Evolutionary conservation across 305 asterid genomes (phyloP).

Genomic region (Solanum hybrid): DNA sequence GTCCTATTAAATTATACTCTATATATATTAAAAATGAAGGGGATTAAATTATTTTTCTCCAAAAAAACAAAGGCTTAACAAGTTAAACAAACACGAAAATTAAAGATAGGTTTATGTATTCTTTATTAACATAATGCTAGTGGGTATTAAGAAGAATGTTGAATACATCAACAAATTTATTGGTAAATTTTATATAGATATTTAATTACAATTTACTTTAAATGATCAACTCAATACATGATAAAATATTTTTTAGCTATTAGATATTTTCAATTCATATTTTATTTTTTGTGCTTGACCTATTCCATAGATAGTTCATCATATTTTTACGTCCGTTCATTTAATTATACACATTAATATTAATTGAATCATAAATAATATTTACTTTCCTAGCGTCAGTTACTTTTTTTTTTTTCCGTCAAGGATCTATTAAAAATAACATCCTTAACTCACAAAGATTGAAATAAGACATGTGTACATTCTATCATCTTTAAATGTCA

Average conservation of each 20-base stretch:
- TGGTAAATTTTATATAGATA: background rate
- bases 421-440: background rate
- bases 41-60: background rate
- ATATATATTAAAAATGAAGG: background rate
- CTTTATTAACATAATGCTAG: background rate
- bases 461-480: background rate
- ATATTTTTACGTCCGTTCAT: background rate
- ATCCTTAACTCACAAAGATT: background rate
- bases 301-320: background rate
- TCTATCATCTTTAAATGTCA: background rate
- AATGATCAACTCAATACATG: background rate
- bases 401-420: background rate
- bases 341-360: background rate
- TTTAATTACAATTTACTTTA: background rate
- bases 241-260: background rate
- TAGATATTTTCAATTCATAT: background rate
- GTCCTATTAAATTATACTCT: background rate
- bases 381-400: accelerated
- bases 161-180: background rate
- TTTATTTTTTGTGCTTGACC: background rate
- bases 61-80: background rate
- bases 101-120: background rate
- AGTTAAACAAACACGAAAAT: background rate
- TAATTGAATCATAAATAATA: background rate
- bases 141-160: background rate